These are phyloP conservation scores for Cymodocea nodosa DNA, from an alignment of 116 monocot genomes.

Conservation along the genomic window DNA sequence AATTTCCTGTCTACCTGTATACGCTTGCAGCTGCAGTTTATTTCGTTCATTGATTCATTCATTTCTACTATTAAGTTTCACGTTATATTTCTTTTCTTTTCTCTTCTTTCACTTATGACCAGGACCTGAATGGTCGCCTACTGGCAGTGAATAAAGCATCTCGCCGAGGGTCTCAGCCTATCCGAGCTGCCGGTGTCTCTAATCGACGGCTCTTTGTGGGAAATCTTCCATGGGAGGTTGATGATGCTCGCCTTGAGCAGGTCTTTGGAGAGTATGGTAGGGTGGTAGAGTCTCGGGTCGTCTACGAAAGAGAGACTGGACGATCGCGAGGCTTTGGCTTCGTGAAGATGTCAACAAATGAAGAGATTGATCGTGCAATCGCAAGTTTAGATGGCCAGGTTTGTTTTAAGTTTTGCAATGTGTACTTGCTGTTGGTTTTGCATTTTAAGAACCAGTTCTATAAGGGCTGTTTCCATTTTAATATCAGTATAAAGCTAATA, in stretches of 20 bases:
- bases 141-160: constrained; percentile 5
- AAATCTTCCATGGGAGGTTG: constrained; percentile 6
- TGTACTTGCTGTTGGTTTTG: neutral
- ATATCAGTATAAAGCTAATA: too few species aligned
- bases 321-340: constrained; percentile 11
- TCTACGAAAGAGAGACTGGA: constrained; percentile 5
- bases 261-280: constrained; percentile 1
- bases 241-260: constrained; percentile 1
- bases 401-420: neutral
- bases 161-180: constrained; percentile 6
- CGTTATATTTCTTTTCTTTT: neutral
- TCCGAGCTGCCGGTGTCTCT: neutral
- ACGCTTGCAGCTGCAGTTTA: too few species aligned
- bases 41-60: too few species aligned
- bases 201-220: constrained; percentile 4
- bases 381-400: constrained; percentile 8
- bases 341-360: constrained; percentile 7
- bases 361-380: constrained; percentile 2
- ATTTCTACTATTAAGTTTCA: neutral
- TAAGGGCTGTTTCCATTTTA: too few species aligned
- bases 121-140: constrained; percentile 4
- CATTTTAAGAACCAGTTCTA: neutral
- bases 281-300: constrained; percentile 5
- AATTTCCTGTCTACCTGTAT: neutral
- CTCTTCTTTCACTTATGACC: neutral